phyloP scores from a whole-genome alignment of 306 rosid genomes.

The Phaseolus lunatus region DNA sequence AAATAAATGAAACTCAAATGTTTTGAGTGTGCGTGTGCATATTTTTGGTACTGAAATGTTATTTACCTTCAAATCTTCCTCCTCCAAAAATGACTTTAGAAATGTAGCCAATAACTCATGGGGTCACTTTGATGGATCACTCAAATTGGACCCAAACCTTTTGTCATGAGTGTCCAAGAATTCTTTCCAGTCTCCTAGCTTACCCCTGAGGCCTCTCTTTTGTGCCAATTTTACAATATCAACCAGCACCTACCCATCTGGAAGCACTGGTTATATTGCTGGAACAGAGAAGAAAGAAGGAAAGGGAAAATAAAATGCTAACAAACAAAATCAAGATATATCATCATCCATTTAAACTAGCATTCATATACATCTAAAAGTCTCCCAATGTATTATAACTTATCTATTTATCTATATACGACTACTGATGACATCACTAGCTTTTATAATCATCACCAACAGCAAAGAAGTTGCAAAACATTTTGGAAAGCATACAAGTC shows the following conservation, averaged over 20 bases:
- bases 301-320: background rate
- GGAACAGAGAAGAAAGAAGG: background rate
- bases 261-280: conserved; percentile 15
- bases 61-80: conserved; percentile 63
- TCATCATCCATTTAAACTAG: background rate
- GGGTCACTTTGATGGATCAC: conserved; percentile 80
- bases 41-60: background rate
- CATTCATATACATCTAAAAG: conserved; percentile 21
- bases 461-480: background rate
- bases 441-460: no score
- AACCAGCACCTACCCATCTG: conserved; percentile 63
- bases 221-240: conserved; percentile 77
- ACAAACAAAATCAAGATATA: background rate
- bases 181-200: conserved; percentile 80
- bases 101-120: conserved; percentile 65
- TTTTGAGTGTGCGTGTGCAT: background rate
- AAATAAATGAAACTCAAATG: conserved; percentile 1
- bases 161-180: conserved; percentile 64
- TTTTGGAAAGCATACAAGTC: no score
- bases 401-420: background rate
- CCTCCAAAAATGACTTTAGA: conserved; percentile 63
- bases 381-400: conserved; percentile 6
- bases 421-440: conserved; percentile 1
- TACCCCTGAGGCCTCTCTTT: conserved; percentile 72
- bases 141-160: conserved; percentile 67